Evolutionary conservation across 31 red algal genomes (phyloP).

Genomic region (Porphyra umbilicalis): DNA sequence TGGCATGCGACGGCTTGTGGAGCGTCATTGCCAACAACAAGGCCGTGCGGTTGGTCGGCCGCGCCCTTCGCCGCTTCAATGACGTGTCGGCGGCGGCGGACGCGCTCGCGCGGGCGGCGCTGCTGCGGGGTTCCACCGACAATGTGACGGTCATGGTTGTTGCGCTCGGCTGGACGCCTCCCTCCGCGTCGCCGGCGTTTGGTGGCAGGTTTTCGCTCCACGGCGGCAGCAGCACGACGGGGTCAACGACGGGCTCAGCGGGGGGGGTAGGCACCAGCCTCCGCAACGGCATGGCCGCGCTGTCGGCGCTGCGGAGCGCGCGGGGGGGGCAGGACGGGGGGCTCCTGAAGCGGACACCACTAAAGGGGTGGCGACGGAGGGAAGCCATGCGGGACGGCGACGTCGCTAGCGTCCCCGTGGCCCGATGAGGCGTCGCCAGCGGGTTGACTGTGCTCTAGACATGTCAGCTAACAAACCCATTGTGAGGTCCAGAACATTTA

Average conservation of each 20-base stretch:
- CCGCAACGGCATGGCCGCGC: neutral
- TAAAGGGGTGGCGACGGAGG: neutral
- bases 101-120: conserved; percentile 54
- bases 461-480: too few relatives aligned
- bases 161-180: neutral
- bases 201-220: neutral
- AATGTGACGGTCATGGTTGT: conserved; percentile 76
- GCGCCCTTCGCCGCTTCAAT: conserved; percentile 18
- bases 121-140: conserved; percentile 64
- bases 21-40: conserved; percentile 74
- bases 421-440: too few relatives aligned
- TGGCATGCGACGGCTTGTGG: conserved; percentile 95
- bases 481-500: too few relatives aligned
- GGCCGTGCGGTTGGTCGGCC: conserved; percentile 28
- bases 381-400: too few relatives aligned
- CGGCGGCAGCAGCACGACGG: neutral
- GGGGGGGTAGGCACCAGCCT: neutral
- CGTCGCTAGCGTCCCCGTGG: too few relatives aligned
- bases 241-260: neutral
- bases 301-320: neutral
- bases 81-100: conserved; percentile 8
- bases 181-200: neutral
- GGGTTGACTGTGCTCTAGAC: too few relatives aligned
- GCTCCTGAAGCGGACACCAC: too few relatives aligned
- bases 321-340: neutral